Percentiles rank a stretch among this genome's conserved stretches.
Evolutionary conservation across 805 yeast species (phyloP).

Genomic region (Schwanniomyces occidentalis): DNA sequence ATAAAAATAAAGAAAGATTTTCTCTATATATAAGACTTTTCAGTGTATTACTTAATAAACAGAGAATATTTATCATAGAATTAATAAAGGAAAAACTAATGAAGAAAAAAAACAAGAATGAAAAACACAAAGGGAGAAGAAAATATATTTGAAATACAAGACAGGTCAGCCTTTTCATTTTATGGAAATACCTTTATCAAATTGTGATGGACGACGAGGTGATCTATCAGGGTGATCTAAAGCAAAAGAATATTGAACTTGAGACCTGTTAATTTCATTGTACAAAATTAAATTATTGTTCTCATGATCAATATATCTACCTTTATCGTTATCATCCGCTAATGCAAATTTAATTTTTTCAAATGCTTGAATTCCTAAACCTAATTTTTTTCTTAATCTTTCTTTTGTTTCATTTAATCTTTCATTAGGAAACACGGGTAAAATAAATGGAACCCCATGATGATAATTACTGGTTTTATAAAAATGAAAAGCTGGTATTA

Average conservation of each 20-base stretch:
- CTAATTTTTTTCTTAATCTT: constrained; percentile 68
- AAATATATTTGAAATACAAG: no score
- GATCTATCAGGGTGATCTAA: constrained; percentile 87
- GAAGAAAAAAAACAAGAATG: no score
- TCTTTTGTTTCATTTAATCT: constrained; percentile 57
- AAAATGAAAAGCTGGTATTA: constrained; percentile 75
- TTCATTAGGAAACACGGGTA: constrained; percentile 71
- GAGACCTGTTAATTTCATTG: constrained; percentile 44
- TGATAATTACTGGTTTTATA: constrained; percentile 61
- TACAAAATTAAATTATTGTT: constrained; percentile 57
- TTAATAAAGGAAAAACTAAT: no score
- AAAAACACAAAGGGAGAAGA: no score
- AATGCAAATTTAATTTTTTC: constrained; percentile 70
- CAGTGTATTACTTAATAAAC: no score
- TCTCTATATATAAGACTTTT: no score
- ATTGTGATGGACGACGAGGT: constrained; percentile 38
- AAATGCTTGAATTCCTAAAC: constrained; percentile 78
- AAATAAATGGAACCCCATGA: constrained; percentile 87
- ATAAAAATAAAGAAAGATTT: no score
- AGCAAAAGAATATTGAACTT: constrained; percentile 58
- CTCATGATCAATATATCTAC: constrained; percentile 45
- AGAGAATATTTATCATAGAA: no score
- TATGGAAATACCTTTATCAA: constrained; percentile 46
- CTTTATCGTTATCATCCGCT: constrained; percentile 43
- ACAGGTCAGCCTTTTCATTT: no score